A percentile compares a stretch with the other conserved stretches of the same genome.
These are phyloP conservation scores for Sorghum bicolor DNA, from an alignment of 176 grass and related monocot genomes.

Conservation along the genomic window DNA sequence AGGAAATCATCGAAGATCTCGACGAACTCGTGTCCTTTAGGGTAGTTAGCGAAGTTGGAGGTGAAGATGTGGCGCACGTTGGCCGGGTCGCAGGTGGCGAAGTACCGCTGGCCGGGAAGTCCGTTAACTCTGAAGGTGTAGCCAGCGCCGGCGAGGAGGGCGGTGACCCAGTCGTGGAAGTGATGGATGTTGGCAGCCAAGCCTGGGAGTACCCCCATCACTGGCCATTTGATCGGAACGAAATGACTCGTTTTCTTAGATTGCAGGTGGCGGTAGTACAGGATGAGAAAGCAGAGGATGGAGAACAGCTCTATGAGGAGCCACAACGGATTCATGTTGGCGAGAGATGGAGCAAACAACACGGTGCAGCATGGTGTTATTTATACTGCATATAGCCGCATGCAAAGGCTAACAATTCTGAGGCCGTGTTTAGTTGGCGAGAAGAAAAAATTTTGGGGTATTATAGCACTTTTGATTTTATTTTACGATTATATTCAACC, in stretches of 20 bases:
- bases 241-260: neutral
- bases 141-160: too few relatives aligned
- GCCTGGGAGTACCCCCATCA: too few relatives aligned
- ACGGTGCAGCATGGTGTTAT: neutral
- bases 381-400: too few relatives aligned
- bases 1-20: neutral
- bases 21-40: neutral
- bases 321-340: neutral
- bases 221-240: neutral
- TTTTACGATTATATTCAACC: too few relatives aligned
- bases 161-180: too few relatives aligned
- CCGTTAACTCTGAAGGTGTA: too few relatives aligned
- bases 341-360: neutral
- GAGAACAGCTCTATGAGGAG: neutral
- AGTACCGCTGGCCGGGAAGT: neutral
- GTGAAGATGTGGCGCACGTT: slow-evolving; percentile 81
- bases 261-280: neutral
- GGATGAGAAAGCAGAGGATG: neutral
- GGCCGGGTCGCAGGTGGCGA: slow-evolving; percentile 52
- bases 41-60: slow-evolving; percentile 4
- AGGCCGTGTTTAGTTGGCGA: too few relatives aligned
- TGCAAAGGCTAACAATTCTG: too few relatives aligned
- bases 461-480: too few relatives aligned
- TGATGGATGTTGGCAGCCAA: too few relatives aligned
- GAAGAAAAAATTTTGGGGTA: too few relatives aligned